Conservation (phyloP, 495 filamentous ascomycete genomes). For the Tuber umbilicatum region DNA sequence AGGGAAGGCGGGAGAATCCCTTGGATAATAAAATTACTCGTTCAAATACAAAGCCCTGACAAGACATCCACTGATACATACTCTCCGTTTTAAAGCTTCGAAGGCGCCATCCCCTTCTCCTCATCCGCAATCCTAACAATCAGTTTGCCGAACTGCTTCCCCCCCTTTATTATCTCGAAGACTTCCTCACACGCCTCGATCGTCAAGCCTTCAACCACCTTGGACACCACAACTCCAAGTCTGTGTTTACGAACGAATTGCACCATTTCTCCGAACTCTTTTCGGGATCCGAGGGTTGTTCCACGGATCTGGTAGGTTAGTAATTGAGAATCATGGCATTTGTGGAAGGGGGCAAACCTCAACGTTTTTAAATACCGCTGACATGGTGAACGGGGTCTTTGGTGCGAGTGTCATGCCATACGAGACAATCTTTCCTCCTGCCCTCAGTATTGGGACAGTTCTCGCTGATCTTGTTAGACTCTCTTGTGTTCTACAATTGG, state of each 20-base stretch:
- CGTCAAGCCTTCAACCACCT: conserved; percentile 57
- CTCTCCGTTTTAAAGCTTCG: not conserved
- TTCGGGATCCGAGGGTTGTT: conserved; percentile 67
- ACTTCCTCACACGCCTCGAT: conserved; percentile 60
- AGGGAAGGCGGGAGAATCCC: not conserved
- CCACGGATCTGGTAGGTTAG: conserved; percentile 19
- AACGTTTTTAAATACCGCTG: conserved; percentile 66
- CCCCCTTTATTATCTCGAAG: conserved; percentile 68
- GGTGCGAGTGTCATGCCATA: conserved; percentile 76
- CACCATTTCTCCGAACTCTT: conserved; percentile 71
- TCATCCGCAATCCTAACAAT: conserved; percentile 53
- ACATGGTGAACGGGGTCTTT: conserved; percentile 64
- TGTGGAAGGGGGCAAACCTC: conserved; percentile 43
- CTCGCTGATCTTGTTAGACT: conserved; percentile 29
- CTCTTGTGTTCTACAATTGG: conserved; percentile 50
- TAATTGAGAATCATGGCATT: not conserved
- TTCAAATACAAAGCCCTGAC: not conserved
- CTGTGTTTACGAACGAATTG: conserved; percentile 59
- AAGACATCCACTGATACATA: not conserved
- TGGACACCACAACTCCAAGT: conserved; percentile 59
- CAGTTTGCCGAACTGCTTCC: conserved; percentile 73
- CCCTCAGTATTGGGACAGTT: conserved; percentile 25
- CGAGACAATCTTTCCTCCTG: conserved; percentile 59
- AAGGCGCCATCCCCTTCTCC: conserved; percentile 18
- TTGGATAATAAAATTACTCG: not conserved